Evolutionary conservation across 2,329 filamentous ascomycete genomes (phyloP).

Genomic region (Stromatinia cepivora): DNA sequence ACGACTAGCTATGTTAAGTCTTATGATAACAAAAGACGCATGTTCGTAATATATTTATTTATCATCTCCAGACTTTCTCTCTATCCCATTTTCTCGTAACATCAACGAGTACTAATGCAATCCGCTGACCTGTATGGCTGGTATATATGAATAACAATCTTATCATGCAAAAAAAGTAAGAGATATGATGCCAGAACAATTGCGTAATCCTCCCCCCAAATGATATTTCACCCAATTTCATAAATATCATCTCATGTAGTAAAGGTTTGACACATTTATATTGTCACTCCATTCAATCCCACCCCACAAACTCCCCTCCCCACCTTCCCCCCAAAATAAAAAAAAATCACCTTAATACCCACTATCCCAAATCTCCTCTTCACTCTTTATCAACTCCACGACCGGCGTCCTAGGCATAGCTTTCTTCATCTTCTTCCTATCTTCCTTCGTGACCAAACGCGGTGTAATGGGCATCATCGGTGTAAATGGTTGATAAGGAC

Average conservation of each 20-base stretch:
- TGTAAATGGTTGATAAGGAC: conserved; percentile 77
- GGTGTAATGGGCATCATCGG: conserved; percentile 75
- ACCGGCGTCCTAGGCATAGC: conserved; percentile 62
- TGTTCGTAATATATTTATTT: no score
- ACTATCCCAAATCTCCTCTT: conserved; percentile 62
- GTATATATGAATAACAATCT: no score
- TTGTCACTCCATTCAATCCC: not conserved
- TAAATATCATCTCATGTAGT: not conserved
- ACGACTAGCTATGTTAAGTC: no score
- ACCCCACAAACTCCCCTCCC: not conserved
- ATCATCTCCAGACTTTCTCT: no score
- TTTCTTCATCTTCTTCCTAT: conserved; percentile 68
- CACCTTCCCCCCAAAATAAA: not conserved
- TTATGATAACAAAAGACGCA: no score
- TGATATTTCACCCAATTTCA: not conserved
- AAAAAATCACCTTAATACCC: conserved; percentile 32
- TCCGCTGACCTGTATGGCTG: no score
- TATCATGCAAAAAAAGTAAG: no score
- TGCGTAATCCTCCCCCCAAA: not conserved
- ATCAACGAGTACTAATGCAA: no score
- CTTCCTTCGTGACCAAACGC: conserved; percentile 68
- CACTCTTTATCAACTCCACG: conserved; percentile 59
- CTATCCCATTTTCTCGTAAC: no score
- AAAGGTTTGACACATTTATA: not conserved
- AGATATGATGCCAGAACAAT: no score